Percentiles rank a stretch among this genome's conserved stretches.
phyloP scores from a whole-genome alignment of 768 basidiomycete species.

The Panellus pusillus region DNA sequence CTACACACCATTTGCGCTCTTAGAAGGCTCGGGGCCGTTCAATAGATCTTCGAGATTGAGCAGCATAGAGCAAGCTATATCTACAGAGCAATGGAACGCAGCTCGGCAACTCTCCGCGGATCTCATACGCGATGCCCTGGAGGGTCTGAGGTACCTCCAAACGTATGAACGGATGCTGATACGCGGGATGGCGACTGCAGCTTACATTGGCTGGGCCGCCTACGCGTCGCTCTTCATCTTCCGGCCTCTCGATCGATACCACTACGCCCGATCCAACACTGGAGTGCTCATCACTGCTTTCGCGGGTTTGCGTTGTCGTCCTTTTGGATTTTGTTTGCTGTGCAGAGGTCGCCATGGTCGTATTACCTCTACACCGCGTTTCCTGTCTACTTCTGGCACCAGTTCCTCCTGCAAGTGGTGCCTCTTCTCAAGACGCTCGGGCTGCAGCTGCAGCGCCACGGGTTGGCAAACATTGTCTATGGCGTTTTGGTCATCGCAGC shows the following conservation, averaged over 20 bases:
- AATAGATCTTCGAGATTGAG: slow-evolving; percentile 34
- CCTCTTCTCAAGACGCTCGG: slow-evolving; percentile 16
- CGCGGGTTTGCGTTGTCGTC: slow-evolving; percentile 29
- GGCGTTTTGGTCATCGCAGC: slow-evolving; percentile 37
- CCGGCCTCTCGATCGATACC: slow-evolving; percentile 33
- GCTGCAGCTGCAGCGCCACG: background rate
- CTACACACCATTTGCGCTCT: slow-evolving; percentile 59
- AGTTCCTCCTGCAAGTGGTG: slow-evolving; percentile 38
- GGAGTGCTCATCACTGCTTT: slow-evolving; percentile 13
- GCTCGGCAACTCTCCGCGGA: slow-evolving; percentile 49
- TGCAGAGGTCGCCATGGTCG: slow-evolving; percentile 68
- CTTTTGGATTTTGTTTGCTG: slow-evolving; percentile 52
- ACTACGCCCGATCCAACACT: background rate
- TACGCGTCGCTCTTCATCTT: slow-evolving; percentile 63
- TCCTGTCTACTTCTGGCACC: slow-evolving; percentile 77
- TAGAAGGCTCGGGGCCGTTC: slow-evolving; percentile 36
- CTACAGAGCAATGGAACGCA: slow-evolving; percentile 41
- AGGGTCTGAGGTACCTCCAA: slow-evolving; percentile 76
- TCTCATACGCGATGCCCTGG: slow-evolving; percentile 53
- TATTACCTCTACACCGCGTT: slow-evolving; percentile 78
- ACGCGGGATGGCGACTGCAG: slow-evolving; percentile 62
- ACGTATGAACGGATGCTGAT: slow-evolving; percentile 82
- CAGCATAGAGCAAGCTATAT: slow-evolving; percentile 49
- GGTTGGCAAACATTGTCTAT: slow-evolving; percentile 24
- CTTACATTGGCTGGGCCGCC: slow-evolving; percentile 78